These are phyloP conservation scores for Kwoniella sp. DNA, from an alignment of 768 basidiomycete genomes.

Conservation along the genomic window DNA sequence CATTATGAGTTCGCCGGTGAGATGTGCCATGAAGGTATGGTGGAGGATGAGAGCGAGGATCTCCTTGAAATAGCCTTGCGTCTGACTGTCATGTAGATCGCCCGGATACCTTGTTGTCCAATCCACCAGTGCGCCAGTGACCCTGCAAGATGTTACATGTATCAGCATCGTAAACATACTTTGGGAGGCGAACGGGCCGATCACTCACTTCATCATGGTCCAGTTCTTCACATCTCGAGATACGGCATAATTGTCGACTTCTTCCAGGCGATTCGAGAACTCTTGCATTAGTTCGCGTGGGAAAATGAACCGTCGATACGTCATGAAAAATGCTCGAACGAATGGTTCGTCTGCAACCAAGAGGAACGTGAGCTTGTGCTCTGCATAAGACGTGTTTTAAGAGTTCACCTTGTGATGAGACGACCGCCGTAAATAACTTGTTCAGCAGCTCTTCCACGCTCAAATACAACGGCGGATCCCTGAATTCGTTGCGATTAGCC, in stretches of 20 bases:
- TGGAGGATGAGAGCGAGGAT: constrained; percentile 34
- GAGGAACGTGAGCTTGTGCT: not conserved
- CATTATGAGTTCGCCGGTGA: constrained; percentile 44
- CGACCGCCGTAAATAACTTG: constrained; percentile 34
- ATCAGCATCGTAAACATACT: not conserved
- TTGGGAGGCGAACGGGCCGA: not conserved
- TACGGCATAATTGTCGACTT: constrained; percentile 31
- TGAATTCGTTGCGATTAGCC: not conserved
- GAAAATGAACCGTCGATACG: constrained; percentile 47
- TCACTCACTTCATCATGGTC: constrained; percentile 42
- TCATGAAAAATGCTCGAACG: constrained; percentile 47
- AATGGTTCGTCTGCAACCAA: constrained; percentile 36
- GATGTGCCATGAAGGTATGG: constrained; percentile 43
- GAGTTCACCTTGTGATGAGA: constrained; percentile 32
- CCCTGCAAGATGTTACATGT: constrained; percentile 17
- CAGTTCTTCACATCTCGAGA: constrained; percentile 37
- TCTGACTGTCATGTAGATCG: constrained; percentile 35
- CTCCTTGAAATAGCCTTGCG: constrained; percentile 27
- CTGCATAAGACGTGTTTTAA: not conserved
- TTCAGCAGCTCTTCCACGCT: constrained; percentile 32
- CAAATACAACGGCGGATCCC: constrained; percentile 24
- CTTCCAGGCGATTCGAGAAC: constrained; percentile 37
- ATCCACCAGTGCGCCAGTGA: constrained; percentile 43
- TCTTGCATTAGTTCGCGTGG: constrained; percentile 42
- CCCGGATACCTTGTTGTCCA: constrained; percentile 52